Evolutionary conservation across 2,329 filamentous ascomycete species (phyloP).

Genomic region (Trichoderma atroviride): DNA sequence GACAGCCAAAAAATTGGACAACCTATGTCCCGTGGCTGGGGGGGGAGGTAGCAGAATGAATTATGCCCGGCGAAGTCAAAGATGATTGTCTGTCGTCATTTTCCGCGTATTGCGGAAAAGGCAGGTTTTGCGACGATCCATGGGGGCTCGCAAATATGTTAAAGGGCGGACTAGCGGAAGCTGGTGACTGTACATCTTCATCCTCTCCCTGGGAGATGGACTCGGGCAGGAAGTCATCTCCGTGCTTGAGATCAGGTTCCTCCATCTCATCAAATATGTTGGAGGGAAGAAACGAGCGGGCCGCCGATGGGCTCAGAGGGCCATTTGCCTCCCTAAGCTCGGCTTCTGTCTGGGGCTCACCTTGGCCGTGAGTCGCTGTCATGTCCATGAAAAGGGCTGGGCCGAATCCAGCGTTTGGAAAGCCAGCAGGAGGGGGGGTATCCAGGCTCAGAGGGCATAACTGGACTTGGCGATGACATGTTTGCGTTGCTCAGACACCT

Average conservation of each 20-base stretch:
- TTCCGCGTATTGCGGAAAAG: slow-evolving; percentile 55
- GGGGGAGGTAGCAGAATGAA: slow-evolving; percentile 45
- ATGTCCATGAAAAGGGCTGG: slow-evolving; percentile 57
- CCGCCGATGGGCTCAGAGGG: slow-evolving; percentile 72
- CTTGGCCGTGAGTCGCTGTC: slow-evolving; percentile 40
- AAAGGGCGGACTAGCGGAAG: slow-evolving; percentile 59
- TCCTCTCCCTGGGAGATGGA: slow-evolving; percentile 35
- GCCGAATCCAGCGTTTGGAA: slow-evolving; percentile 55
- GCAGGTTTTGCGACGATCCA: slow-evolving; percentile 61
- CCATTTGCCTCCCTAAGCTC: slow-evolving; percentile 66
- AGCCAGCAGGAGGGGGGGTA: slow-evolving; percentile 56
- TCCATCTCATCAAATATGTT: slow-evolving; percentile 64
- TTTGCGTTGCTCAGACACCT: slow-evolving; percentile 51
- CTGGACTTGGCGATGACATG: slow-evolving; percentile 45
- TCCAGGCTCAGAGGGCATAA: slow-evolving; percentile 45
- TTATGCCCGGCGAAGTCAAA: slow-evolving; percentile 35
- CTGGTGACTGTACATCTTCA: slow-evolving; percentile 61
- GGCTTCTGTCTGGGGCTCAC: slow-evolving; percentile 58
- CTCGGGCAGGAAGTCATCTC: slow-evolving; percentile 39
- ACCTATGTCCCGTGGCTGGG: slow-evolving; percentile 39
- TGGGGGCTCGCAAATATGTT: slow-evolving; percentile 64
- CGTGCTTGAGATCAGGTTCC: slow-evolving; percentile 57
- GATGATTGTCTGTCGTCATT: slow-evolving; percentile 48
- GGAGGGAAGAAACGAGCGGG: slow-evolving; percentile 72
- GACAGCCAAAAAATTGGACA: slow-evolving; percentile 60